Base-by-base conservation (phyloP, 2,329 filamentous ascomycete species). In the Cryoendolithus antarcticus region DNA sequence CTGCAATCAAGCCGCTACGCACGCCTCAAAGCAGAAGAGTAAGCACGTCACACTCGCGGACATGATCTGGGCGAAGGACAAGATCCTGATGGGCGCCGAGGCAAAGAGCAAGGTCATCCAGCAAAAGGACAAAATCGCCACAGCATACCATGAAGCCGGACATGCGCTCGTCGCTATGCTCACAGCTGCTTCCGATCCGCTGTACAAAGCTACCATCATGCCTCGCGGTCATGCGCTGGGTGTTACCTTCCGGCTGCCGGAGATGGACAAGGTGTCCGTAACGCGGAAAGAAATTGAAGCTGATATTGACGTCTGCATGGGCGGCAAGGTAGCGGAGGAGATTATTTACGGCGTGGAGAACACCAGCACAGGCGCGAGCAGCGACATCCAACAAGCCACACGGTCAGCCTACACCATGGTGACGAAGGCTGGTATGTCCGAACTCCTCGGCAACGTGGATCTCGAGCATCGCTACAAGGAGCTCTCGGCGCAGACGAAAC, bases 151-250 rank as follows among this genome's bases (percentile, higher is more conserved):
- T 56, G 91, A 98, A 65, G 93, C 89, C 40, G 91, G 91, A 2
- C 91, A 98, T 61, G 86, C 91, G 6, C 74, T 98, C 10, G 85
- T 95, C 43, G 81, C 82, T 40, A 78, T 95, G 54, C 86, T 89
- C 50, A 84, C 80, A 9, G 78, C 82, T 44, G 76, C 75, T 30
- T 75, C 81, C 38, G 80, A 73, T 46, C 82, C 82, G 27, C 71
- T 98, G 2, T 95, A 98, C 72, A 98, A 98, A 65, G 88, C 94
- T 36, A 98, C 91, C 1, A 93, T 98, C 52, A 81, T 98, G 53
- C 88, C 91, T 38, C 81, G 93, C 53, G 91, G 91, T 8, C 78
- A 80, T 53, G 76, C 83, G 15, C 71, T 96, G 6, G 91, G 91
- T 44, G 76, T 94, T 47, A 98, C 91, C 0, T 82, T 83, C 47